A percentile compares a stretch with the other conserved stretches of the same genome.
Conservation (phyloP, 1,284 basidiomycete species). For the Trametes versicolor region DNA sequence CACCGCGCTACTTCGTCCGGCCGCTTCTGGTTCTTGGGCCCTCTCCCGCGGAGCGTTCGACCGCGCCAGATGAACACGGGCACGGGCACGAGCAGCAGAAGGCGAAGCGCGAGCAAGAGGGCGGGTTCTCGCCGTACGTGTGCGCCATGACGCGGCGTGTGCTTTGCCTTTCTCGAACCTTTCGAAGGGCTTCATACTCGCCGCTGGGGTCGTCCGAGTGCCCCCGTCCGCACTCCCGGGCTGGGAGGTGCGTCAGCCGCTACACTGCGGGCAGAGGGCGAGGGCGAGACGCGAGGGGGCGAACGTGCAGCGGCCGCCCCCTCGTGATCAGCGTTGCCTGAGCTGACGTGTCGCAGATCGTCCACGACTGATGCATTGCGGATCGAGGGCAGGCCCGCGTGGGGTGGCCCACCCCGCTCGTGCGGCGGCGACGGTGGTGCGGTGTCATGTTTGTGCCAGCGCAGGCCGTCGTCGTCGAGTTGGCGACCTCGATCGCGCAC, state of each 20-base stretch:
- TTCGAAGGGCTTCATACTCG: not conserved
- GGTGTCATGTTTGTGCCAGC: conserved; percentile 9
- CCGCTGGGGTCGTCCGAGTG: not conserved
- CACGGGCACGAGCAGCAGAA: not conserved
- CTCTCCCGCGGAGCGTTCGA: conserved; percentile 20
- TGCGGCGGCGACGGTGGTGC: not conserved
- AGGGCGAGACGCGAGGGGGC: not conserved
- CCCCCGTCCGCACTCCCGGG: conserved; percentile 4
- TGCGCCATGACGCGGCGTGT: conserved; percentile 13
- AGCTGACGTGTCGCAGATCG: conserved; percentile 30
- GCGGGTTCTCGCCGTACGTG: conserved; percentile 6
- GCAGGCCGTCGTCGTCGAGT: conserved; percentile 3
- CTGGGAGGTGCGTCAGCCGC: conserved; percentile 4
- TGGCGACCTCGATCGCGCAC: conserved; percentile 1
- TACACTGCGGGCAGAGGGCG: not conserved
- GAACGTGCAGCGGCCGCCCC: conserved; percentile 21
- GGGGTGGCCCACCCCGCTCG: conserved; percentile 2
- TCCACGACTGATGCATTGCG: conserved; percentile 22
- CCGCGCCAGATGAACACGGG: conserved; percentile 15
- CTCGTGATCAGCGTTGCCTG: conserved; percentile 28
- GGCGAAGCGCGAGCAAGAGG: not conserved
- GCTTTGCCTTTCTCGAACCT: conserved; percentile 12
- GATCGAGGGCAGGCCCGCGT: conserved; percentile 21
- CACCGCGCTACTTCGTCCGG: conserved; percentile 25
- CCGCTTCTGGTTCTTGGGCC: conserved; percentile 11